Evolutionary conservation across 495 filamentous ascomycete species (phyloP).

Genomic region (Glonium stellatum): DNA sequence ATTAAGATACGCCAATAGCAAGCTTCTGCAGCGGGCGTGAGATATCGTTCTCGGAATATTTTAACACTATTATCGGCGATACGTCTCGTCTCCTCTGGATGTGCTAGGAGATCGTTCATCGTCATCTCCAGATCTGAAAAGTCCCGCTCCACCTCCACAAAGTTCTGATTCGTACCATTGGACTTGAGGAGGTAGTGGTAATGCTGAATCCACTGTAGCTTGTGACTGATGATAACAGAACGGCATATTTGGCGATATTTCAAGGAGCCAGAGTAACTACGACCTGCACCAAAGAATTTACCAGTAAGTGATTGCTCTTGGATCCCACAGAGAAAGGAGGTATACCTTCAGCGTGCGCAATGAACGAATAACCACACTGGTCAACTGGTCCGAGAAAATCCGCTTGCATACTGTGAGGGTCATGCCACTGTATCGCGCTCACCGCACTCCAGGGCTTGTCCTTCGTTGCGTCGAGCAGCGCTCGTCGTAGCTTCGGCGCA

Average conservation of each 20-base stretch:
- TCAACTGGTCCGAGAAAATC: slow-evolving; percentile 47
- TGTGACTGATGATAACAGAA: slow-evolving; percentile 48
- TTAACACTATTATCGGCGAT: slow-evolving; percentile 51
- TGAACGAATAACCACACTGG: slow-evolving; percentile 50
- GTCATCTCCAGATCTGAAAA: slow-evolving; percentile 49
- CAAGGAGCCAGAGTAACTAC: slow-evolving; percentile 48
- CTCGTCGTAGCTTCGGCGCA: slow-evolving; percentile 36
- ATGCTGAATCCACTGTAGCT: slow-evolving; percentile 42
- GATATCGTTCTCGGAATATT: slow-evolving; percentile 44
- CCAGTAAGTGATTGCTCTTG: too few relatives aligned
- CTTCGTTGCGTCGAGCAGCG: slow-evolving; percentile 41
- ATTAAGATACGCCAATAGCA: slow-evolving; percentile 47
- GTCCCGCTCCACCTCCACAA: slow-evolving; percentile 49
- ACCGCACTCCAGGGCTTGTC: slow-evolving; percentile 50
- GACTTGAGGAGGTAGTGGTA: slow-evolving; percentile 39
- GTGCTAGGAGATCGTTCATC: slow-evolving; percentile 45
- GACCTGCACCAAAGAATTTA: slow-evolving; percentile 5
- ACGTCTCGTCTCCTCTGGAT: slow-evolving; percentile 44
- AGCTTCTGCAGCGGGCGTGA: slow-evolving; percentile 31
- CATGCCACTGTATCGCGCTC: slow-evolving; percentile 43
- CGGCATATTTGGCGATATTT: slow-evolving; percentile 57
- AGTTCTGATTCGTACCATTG: slow-evolving; percentile 53
- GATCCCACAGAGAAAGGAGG: too few relatives aligned
- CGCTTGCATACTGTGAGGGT: slow-evolving; percentile 26
- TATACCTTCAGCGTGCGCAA: slow-evolving; percentile 52